A percentile compares a stretch with the other conserved stretches of the same genome.
Evolutionary conservation across 495 filamentous ascomycete genomes (phyloP).

Genomic region (Daldinia decipiens): DNA sequence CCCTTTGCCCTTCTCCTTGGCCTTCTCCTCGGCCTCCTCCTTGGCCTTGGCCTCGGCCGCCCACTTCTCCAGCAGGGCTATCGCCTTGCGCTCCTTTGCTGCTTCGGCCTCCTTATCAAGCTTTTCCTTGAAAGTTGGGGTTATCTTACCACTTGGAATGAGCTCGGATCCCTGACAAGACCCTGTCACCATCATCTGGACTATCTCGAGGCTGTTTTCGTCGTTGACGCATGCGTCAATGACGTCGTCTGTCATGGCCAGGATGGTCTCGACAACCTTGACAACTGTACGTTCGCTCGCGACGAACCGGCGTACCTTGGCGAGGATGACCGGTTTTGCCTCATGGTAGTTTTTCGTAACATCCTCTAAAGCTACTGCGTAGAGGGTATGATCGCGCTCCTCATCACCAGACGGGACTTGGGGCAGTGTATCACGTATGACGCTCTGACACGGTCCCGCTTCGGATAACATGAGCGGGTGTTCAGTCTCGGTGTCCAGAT

Average conservation of each 20-base stretch:
- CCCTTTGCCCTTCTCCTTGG: neutral
- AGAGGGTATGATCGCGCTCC: neutral
- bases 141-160: neutral
- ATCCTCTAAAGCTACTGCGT: neutral
- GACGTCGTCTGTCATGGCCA: neutral
- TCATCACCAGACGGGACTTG: neutral
- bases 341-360: neutral
- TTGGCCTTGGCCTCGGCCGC: conserved; percentile 4
- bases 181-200: conserved; percentile 63
- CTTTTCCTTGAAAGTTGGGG: neutral
- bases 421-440: neutral
- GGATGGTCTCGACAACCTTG: neutral
- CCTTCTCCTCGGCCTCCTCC: neutral
- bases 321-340: neutral
- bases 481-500: neutral
- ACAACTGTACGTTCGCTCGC: neutral
- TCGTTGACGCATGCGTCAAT: conserved; percentile 4
- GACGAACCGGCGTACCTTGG: neutral
- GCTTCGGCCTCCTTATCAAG: neutral
- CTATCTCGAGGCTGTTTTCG: conserved; percentile 56
- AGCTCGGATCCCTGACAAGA: conserved; percentile 49
- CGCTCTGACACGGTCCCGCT: neutral
- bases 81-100: neutral
- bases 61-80: conserved; percentile 14
- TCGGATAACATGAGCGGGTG: neutral